Conservation (phyloP, 805 yeast species). For the Candida maltosa region DNA sequence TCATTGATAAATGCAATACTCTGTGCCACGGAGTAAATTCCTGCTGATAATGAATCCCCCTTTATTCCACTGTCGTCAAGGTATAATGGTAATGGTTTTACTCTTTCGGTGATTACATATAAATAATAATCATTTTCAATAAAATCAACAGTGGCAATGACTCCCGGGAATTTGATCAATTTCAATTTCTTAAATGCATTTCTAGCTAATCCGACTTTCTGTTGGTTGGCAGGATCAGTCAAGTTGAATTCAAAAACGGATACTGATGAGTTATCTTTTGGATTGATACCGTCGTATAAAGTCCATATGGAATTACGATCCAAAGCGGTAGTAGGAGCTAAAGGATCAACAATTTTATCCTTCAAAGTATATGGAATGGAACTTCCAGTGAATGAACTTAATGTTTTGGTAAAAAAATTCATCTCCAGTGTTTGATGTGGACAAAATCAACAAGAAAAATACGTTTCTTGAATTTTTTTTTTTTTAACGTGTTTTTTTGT, state of each 20-base stretch:
- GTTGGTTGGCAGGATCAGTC: constrained; percentile 30
- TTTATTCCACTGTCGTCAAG: constrained; percentile 26
- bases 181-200: constrained; percentile 45
- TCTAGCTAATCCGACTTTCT: constrained; percentile 22
- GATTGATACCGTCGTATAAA: constrained; percentile 55
- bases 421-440: constrained; percentile 31
- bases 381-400: constrained; percentile 53
- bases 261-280: constrained; percentile 47
- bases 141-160: constrained; percentile 59
- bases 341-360: constrained; percentile 35
- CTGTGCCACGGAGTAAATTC: constrained; percentile 52
- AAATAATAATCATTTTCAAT: constrained; percentile 56
- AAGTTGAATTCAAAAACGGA: constrained; percentile 66
- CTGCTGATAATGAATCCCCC: constrained; percentile 43
- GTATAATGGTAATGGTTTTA: constrained; percentile 46
- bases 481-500: background rate
- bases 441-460: no score
- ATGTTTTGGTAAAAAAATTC: constrained; percentile 69
- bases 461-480: no score
- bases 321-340: constrained; percentile 10
- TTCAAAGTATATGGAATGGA: constrained; percentile 59
- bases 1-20: constrained; percentile 57
- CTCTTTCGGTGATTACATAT: constrained; percentile 67
- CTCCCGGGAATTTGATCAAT: constrained; percentile 66
- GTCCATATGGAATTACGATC: constrained; percentile 53